Conservation (phyloP, 1,139 yeast species). For the Magnusiomyces sp. region DNA sequence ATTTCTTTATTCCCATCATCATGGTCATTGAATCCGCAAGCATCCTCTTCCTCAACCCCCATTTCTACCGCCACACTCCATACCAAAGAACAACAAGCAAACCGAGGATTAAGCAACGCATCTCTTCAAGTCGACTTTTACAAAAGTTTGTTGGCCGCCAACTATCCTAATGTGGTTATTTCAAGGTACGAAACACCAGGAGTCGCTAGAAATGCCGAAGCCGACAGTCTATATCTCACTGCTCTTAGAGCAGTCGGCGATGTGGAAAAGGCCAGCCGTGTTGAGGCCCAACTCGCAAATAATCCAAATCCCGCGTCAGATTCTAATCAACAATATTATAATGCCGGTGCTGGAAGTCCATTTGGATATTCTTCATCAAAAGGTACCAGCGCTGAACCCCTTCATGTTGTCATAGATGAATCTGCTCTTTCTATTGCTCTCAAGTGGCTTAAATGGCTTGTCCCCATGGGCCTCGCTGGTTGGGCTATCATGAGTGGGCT, state of each 20-base stretch:
- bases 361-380: slow-evolving; percentile 13
- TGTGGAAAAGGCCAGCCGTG: slow-evolving; percentile 61
- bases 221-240: slow-evolving; percentile 66
- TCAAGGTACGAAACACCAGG: slow-evolving; percentile 90
- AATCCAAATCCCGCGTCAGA: slow-evolving; percentile 23
- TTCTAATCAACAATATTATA: slow-evolving; percentile 9
- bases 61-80: slow-evolving; percentile 3
- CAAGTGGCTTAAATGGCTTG: slow-evolving; percentile 84
- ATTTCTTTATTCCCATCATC: slow-evolving; percentile 4
- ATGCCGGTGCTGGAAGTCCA: neutral
- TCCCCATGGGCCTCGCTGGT: slow-evolving; percentile 65
- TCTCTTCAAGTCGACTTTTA: slow-evolving; percentile 75
- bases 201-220: slow-evolving; percentile 69
- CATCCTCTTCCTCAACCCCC: neutral
- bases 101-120: slow-evolving; percentile 59
- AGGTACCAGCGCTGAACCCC: slow-evolving; percentile 52
- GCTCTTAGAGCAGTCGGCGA: slow-evolving; percentile 77
- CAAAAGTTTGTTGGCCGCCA: slow-evolving; percentile 56
- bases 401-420: slow-evolving; percentile 86
- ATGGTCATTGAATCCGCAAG: neutral
- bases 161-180: slow-evolving; percentile 88
- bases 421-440: slow-evolving; percentile 67
- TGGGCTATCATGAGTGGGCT: slow-evolving; percentile 51
- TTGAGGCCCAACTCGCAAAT: slow-evolving; percentile 20
- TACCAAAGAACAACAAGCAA: slow-evolving; percentile 63